Percentiles rank a stretch among this genome's conserved stretches.
Conservation (phyloP, 495 filamentous ascomycete genomes). For the Aspergillus steynii region DNA sequence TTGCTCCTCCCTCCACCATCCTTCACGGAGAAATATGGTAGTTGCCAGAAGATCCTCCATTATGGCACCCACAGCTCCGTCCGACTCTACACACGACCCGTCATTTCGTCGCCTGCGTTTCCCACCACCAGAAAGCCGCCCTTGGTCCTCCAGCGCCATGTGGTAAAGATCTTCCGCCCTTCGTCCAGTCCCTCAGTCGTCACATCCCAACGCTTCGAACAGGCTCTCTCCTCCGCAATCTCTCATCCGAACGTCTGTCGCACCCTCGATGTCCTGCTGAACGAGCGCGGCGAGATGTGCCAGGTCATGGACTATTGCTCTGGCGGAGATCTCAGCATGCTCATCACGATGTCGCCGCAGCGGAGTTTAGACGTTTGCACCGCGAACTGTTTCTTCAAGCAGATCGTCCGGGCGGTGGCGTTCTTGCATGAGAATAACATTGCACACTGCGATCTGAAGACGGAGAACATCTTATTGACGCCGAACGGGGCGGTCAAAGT, state of each 20-base stretch:
- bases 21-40: slow-evolving; percentile 30
- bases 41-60: slow-evolving; percentile 31
- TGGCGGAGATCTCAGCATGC: slow-evolving; percentile 86
- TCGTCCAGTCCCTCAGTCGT: slow-evolving; percentile 73
- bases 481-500: slow-evolving; percentile 87
- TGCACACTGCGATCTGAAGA: slow-evolving; percentile 88
- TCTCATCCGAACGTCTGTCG: slow-evolving; percentile 93
- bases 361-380: slow-evolving; percentile 68
- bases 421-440: slow-evolving; percentile 96
- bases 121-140: background rate
- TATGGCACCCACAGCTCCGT: slow-evolving; percentile 33
- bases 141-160: slow-evolving; percentile 64
- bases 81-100: slow-evolving; percentile 23
- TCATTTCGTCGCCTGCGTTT: slow-evolving; percentile 1
- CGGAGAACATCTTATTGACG: slow-evolving; percentile 94
- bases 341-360: slow-evolving; percentile 78
- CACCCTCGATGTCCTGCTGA: slow-evolving; percentile 84
- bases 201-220: slow-evolving; percentile 76
- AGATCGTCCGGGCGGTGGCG: slow-evolving; percentile 93
- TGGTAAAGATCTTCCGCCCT: slow-evolving; percentile 91
- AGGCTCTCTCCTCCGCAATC: slow-evolving; percentile 80
- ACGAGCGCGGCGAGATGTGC: slow-evolving; percentile 91
- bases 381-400: slow-evolving; percentile 94
- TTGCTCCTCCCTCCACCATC: slow-evolving; percentile 9
- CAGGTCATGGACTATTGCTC: slow-evolving; percentile 97